Base-by-base conservation (phyloP, 805 yeast genomes). In the Kuraishia ogatae region DNA sequence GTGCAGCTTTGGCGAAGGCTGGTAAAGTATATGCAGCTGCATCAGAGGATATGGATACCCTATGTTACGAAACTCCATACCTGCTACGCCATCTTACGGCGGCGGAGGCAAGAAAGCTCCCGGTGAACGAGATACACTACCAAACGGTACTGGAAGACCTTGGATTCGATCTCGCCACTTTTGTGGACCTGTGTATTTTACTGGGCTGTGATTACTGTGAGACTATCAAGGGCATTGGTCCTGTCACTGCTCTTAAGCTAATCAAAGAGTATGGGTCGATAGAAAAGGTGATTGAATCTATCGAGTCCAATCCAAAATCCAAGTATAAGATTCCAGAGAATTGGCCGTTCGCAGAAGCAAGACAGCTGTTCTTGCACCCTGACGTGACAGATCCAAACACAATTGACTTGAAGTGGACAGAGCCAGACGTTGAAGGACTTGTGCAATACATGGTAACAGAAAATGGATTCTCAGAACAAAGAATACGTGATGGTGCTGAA, bases 161-260 rank as follows among this genome's bases (percentile, higher is more conserved):
- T 57, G 93, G 79, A n/a, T 74, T 92, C 77, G 83, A 81, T 52
- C 73, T 79, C 50, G 78, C 77, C 23, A 85, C 89, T 56, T 94
- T 94, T 68, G 81, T 94, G 51, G 99, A 94, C 67, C 71, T 94
- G 62, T 92, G 99, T 73, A 93, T 94, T 48, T 75, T 94, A 63
- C 73, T 94, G 51, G 99, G 99, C 1, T 94, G 99, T 71, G 99
- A 94, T 73, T 94, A 94, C 70, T 90, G 97, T 72, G 97, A 93
- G 60, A 88, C 97, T 2, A 92, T 94, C 56, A 83, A 83, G 62
- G 99, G 99, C 23, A 85, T 94, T 58, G 99, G 99, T 8, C 98
- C 98, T 0, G 94, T 88, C 1, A 93, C 97, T 1, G 99, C 97
- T 0, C 76, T 80, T 59, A 93, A 94, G 65, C 76, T 94, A 58